Conservation (phyloP, 768 basidiomycete species). For the Pulveroboletus sp. region DNA sequence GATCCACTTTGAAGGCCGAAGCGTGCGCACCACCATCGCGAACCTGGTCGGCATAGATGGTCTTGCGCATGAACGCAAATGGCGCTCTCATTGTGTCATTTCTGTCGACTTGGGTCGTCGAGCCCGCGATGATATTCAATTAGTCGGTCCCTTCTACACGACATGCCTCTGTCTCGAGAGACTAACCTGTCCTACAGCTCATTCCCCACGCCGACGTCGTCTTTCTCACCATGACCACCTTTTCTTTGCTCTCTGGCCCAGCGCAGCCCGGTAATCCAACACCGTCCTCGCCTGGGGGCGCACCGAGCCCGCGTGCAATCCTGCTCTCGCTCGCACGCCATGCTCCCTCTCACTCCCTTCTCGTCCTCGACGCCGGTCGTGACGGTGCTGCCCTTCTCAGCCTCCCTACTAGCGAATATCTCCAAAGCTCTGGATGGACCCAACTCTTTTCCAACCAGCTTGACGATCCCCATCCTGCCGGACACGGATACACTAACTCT, state of each 20-base stretch:
- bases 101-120: constrained; percentile 74
- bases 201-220: constrained; percentile 79
- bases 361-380: constrained; percentile 77
- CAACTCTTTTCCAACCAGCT: constrained; percentile 11
- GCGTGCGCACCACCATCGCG: constrained; percentile 70
- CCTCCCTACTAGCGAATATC: constrained; percentile 79
- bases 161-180: not conserved
- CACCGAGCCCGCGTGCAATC: constrained; percentile 65
- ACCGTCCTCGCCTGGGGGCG: constrained; percentile 37
- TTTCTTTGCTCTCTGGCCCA: constrained; percentile 9
- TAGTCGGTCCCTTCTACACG: constrained; percentile 43
- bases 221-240: constrained; percentile 47
- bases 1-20: constrained; percentile 82
- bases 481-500: constrained; percentile 19
- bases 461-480: constrained; percentile 2
- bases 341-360: constrained; percentile 68
- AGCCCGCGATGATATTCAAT: constrained; percentile 73
- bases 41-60: constrained; percentile 80
- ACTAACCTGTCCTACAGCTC: constrained; percentile 41
- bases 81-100: constrained; percentile 78
- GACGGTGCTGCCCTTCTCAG: constrained; percentile 80
- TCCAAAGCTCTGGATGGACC: constrained; percentile 78
- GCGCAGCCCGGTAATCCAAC: constrained; percentile 27
- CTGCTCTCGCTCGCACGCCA: constrained; percentile 65
- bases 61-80: constrained; percentile 76